Evolutionary conservation across 2,329 filamentous ascomycete species (phyloP).

Genomic region (Didymella pinodella): DNA sequence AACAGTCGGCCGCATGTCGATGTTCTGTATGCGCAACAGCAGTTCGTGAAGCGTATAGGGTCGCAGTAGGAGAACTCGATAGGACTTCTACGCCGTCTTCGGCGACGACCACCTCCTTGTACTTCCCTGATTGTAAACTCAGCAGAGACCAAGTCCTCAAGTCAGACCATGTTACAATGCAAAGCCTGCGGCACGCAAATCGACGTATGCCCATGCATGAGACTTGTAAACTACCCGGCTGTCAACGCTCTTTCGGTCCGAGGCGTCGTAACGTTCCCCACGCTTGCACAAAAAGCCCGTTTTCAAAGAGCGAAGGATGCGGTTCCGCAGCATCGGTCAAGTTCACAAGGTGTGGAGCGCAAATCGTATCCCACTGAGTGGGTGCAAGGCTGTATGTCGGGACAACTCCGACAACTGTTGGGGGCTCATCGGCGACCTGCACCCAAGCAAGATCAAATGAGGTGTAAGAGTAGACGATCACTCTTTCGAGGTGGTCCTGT

Average conservation of each 20-base stretch:
- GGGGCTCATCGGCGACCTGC: neutral
- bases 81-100: neutral
- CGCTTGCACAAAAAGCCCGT: neutral
- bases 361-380: neutral
- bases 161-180: neutral
- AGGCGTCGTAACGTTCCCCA: neutral
- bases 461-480: neutral
- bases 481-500: neutral
- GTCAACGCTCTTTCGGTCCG: neutral
- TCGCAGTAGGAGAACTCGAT: neutral
- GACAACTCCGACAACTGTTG: neutral
- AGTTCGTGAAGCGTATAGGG: neutral
- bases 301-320: neutral
- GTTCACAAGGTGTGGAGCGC: neutral
- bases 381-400: neutral
- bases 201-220: neutral
- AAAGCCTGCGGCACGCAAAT: neutral
- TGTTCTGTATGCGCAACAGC: neutral
- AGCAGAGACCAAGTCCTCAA: slow-evolving; percentile 1
- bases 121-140: neutral
- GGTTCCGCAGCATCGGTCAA: slow-evolving; percentile 1
- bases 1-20: slow-evolving; percentile 16
- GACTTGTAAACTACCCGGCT: neutral
- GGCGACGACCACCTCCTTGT: slow-evolving; percentile 1
- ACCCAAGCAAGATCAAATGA: neutral